Base-by-base conservation (phyloP, 257 asterid genomes). In the Plantago elongata region DNA sequence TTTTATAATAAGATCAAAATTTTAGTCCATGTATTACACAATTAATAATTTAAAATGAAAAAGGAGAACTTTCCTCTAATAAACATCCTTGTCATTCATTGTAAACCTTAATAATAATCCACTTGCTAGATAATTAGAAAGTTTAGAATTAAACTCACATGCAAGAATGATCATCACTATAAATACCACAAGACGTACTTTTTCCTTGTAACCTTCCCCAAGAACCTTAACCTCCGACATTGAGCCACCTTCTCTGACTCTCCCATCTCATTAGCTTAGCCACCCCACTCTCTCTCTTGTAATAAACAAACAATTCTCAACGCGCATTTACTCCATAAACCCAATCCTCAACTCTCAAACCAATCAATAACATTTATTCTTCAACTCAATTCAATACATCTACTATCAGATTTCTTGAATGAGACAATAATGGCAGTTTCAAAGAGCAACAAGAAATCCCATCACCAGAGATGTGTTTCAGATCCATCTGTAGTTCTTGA, bases 401-500 rank as follows among this genome's bases (percentile, higher is more conserved):
- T 51, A 10, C 9, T 13, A 1, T 34, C 7, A 34, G 75, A 22
- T 67, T 74, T 62, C 40, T 34, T 34, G 40, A 34, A 34, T 34
- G 61, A 69, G 18, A 0, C 1, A 44, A 44, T 44, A 72, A 90
- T 90, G 98, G 96, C 96, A 14, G 88, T 86, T 13, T 75, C 91
- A 22, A 90, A 90, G 81, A 79, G 72, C 69, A 78, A 34, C 74
- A 79, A 75, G 80, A 83, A 78, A 78, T 78, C 77, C 69, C 76
- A 82, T 75, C 89, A 88, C 9, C 94, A 82, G 60, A 77, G 89
- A 45, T 87, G 77, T 83, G 89, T 89, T 52, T 82, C 99, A 7
- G 94, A 89, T 8, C 94, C 97, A 54, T 89, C 99, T 22, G 95
- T 83, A 37, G 83, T 89, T 44, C 84, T 89, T 61, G 75, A 60